A percentile compares a stretch with the other conserved stretches of the same genome.
These are phyloP conservation scores for Pythium aphanidermatum DNA, from an alignment of 352 stramenopile genomes.

Conservation along the genomic window DNA sequence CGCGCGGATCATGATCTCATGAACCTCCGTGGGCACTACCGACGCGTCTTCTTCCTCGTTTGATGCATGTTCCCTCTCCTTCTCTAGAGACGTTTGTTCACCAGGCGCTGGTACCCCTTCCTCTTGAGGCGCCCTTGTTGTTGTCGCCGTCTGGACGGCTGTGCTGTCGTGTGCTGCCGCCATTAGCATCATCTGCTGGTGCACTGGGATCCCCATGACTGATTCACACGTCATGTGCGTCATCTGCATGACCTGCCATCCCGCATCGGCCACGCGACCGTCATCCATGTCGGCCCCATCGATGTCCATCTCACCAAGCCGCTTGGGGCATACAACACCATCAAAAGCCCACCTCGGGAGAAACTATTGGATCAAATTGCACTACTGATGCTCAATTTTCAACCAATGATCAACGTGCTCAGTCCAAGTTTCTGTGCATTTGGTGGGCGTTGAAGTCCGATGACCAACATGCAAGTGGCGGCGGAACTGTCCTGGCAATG, in stretches of 20 bases:
- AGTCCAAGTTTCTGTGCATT: too few relatives aligned
- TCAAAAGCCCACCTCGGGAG: too few relatives aligned
- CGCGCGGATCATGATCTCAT: slow-evolving; percentile 15
- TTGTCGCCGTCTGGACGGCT: too few relatives aligned
- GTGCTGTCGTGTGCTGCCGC: neutral
- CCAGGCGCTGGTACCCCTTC: too few relatives aligned
- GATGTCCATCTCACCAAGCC: slow-evolving; percentile 22
- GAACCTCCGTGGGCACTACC: slow-evolving; percentile 10
- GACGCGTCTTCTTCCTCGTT: neutral
- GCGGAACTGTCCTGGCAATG: slow-evolving; percentile 37
- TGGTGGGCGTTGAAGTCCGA: too few relatives aligned
- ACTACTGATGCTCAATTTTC: too few relatives aligned
- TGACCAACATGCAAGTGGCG: slow-evolving; percentile 34
- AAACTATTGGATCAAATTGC: slow-evolving; percentile 12
- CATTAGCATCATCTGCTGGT: neutral
- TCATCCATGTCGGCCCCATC: slow-evolving; percentile 14
- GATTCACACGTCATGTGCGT: neutral
- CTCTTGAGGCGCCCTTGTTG: too few relatives aligned
- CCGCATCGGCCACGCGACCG: slow-evolving; percentile 4
- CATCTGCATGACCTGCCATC: neutral
- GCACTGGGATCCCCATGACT: too few relatives aligned
- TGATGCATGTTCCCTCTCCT: too few relatives aligned
- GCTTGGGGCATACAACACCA: too few relatives aligned
- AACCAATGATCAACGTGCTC: too few relatives aligned
- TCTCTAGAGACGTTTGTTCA: too few relatives aligned